Conservation (phyloP, 805 yeast species). For the Metschnikowia sp. region DNA sequence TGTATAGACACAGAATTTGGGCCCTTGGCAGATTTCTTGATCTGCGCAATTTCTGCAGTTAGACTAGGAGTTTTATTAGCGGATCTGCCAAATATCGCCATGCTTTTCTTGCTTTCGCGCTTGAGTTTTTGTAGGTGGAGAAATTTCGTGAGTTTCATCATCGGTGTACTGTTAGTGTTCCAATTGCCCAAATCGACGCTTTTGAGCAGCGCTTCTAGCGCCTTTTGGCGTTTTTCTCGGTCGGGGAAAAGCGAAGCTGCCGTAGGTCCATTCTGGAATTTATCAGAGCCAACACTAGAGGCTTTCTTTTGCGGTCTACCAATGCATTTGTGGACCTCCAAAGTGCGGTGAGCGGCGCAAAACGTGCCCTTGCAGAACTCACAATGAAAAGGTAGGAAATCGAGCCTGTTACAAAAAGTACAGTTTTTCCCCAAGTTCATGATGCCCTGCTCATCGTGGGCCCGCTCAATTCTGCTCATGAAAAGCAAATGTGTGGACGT, state of each 20-base stretch:
- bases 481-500: conserved; percentile 15
- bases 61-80: conserved; percentile 9
- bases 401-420: conserved; percentile 47
- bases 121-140: conserved; percentile 15
- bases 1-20: conserved; percentile 39
- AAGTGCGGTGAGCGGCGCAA: conserved; percentile 49
- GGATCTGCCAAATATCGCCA: conserved; percentile 5
- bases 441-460: conserved; percentile 32
- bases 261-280: conserved; percentile 28
- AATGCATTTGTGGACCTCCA: conserved; percentile 32
- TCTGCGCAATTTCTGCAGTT: conserved; percentile 32
- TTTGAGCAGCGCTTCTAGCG: conserved; percentile 27
- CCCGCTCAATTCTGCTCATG: conserved; percentile 21
- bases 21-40: conserved; percentile 51
- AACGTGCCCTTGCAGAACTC: conserved; percentile 43
- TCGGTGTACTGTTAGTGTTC: conserved; percentile 17
- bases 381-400: conserved; percentile 58
- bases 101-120: conserved; percentile 13
- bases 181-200: conserved; percentile 21
- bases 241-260: conserved; percentile 52
- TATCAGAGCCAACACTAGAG: conserved; percentile 6
- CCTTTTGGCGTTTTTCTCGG: conserved; percentile 38
- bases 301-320: conserved; percentile 16
- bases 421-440: conserved; percentile 61
- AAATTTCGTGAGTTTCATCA: conserved; percentile 17